Evolutionary conservation across 2,329 filamentous ascomycete genomes (phyloP).

Genomic region (Aschersonia sp.): DNA sequence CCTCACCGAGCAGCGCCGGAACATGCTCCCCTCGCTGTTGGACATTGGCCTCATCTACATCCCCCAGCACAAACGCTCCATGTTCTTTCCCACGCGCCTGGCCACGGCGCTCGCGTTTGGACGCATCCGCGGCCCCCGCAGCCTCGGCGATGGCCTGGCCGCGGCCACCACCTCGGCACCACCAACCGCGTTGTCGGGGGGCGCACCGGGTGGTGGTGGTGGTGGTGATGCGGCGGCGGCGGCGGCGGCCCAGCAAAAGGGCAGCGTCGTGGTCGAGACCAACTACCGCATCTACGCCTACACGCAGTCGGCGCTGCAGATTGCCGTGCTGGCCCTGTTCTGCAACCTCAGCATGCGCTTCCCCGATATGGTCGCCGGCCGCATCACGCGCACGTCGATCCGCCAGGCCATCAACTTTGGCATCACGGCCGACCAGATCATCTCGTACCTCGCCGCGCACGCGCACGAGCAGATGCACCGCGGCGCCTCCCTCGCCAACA

Average conservation of each 20-base stretch:
- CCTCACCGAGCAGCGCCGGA: constrained; percentile 64
- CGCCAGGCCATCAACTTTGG: constrained; percentile 75
- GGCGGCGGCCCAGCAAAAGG: constrained; percentile 34
- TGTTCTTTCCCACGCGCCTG: constrained; percentile 81
- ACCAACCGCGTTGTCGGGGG: constrained; percentile 15
- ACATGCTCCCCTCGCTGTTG: constrained; percentile 80
- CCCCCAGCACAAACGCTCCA: constrained; percentile 38
- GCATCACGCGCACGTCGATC: constrained; percentile 78
- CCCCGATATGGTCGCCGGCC: constrained; percentile 84
- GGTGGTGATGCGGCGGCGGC: neutral
- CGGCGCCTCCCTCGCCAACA: constrained; percentile 38
- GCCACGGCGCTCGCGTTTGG: constrained; percentile 89
- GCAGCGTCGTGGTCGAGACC: constrained; percentile 91
- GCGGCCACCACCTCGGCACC: constrained; percentile 42
- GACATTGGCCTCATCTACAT: constrained; percentile 89
- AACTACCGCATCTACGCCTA: constrained; percentile 98
- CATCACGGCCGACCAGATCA: constrained; percentile 91
- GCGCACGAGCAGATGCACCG: constrained; percentile 89
- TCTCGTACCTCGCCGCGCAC: constrained; percentile 80
- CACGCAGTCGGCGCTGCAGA: constrained; percentile 84
- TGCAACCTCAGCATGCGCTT: constrained; percentile 78
- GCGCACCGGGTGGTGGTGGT: neutral
- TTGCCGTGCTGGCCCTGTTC: constrained; percentile 85
- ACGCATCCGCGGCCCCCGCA: constrained; percentile 51
- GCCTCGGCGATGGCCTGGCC: constrained; percentile 52